Percentiles rank a stretch among this genome's conserved stretches.
Evolutionary conservation across 2,329 filamentous ascomycete genomes (phyloP).

Genomic region (Colletotrichum coccodes): DNA sequence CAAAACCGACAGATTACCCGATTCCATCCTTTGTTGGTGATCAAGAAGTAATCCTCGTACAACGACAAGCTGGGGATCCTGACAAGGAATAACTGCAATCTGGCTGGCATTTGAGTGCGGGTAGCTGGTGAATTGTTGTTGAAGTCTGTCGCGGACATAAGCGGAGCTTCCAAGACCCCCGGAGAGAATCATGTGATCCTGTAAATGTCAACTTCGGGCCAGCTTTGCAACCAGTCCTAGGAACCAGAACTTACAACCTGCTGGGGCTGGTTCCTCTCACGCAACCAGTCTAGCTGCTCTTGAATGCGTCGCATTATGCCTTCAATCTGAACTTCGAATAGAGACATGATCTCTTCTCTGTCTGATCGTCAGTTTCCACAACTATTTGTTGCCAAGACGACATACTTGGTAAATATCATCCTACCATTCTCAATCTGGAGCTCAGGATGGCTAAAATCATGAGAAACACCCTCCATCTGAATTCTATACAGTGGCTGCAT

Average conservation of each 20-base stretch:
- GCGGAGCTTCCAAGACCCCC: constrained; percentile 57
- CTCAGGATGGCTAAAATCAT: constrained; percentile 48
- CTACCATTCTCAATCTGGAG: constrained; percentile 51
- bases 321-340: constrained; percentile 45
- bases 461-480: constrained; percentile 53
- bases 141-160: constrained; percentile 55
- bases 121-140: constrained; percentile 45
- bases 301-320: constrained; percentile 50
- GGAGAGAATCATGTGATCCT: constrained; percentile 56
- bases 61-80: constrained; percentile 65
- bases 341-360: constrained; percentile 3
- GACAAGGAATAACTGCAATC: constrained; percentile 52
- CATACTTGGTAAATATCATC: constrained; percentile 52
- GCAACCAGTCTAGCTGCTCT: constrained; percentile 53
- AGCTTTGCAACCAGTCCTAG: not conserved
- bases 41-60: constrained; percentile 63
- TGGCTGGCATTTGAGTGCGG: constrained; percentile 47
- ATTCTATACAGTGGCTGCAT: constrained; percentile 52
- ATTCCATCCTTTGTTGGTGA: constrained; percentile 57
- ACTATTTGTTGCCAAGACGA: constrained; percentile 2
- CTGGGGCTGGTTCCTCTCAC: constrained; percentile 40
- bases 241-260: constrained; percentile 45
- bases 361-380: not conserved
- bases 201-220: not conserved
- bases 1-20: constrained; percentile 52